Conservation (phyloP, 495 filamentous ascomycete genomes). For the Durotheca rogersii region DNA sequence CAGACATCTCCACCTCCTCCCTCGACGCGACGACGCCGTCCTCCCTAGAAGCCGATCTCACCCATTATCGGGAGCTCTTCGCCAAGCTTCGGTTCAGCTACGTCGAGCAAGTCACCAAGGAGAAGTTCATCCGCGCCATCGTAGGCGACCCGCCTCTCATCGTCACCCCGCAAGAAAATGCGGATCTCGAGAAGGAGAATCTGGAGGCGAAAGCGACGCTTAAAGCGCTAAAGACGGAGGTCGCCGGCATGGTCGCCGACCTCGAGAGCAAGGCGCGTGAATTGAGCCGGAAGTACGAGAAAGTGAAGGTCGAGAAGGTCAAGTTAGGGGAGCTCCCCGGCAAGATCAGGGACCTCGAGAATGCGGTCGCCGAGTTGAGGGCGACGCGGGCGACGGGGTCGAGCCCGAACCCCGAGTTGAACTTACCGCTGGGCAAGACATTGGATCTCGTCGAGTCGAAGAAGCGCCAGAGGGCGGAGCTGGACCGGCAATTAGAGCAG, state of each 20-base stretch:
- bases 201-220: slow-evolving; percentile 71
- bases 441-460: slow-evolving; percentile 56
- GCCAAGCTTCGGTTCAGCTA: slow-evolving; percentile 95
- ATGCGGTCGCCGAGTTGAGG: slow-evolving; percentile 56
- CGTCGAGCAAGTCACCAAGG: slow-evolving; percentile 78
- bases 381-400: slow-evolving; percentile 34
- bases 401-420: slow-evolving; percentile 44
- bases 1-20: slow-evolving; percentile 65
- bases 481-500: slow-evolving; percentile 68
- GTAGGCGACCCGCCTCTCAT: slow-evolving; percentile 85
- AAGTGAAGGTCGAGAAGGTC: slow-evolving; percentile 60
- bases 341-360: slow-evolving; percentile 62
- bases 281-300: slow-evolving; percentile 60
- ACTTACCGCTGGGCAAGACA: slow-evolving; percentile 62
- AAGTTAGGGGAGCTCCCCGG: slow-evolving; percentile 61
- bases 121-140: slow-evolving; percentile 74
- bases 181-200: slow-evolving; percentile 71
- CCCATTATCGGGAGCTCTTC: slow-evolving; percentile 92
- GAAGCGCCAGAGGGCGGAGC: slow-evolving; percentile 60
- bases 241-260: slow-evolving; percentile 67
- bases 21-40: slow-evolving; percentile 71
- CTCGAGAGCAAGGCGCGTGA: slow-evolving; percentile 69
- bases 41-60: slow-evolving; percentile 78
- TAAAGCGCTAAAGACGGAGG: slow-evolving; percentile 75
- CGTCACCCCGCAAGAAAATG: slow-evolving; percentile 78